Percentiles rank a stretch among this genome's conserved stretches.
phyloP scores from a whole-genome alignment of 805 yeast genomes.

The Candida tallmaniae region DNA sequence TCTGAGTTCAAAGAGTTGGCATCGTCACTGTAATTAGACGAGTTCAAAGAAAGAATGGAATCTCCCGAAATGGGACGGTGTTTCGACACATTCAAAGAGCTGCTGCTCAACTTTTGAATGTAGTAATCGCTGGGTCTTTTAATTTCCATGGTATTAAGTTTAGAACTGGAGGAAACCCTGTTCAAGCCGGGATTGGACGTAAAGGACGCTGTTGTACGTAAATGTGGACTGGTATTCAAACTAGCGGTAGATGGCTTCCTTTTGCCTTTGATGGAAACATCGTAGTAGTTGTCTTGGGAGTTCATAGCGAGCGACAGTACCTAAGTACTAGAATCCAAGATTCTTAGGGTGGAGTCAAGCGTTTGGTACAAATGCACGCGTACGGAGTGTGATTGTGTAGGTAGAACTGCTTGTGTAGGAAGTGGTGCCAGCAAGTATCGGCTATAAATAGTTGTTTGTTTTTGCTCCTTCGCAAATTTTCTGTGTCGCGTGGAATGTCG shows the following conservation, averaged over 20 bases:
- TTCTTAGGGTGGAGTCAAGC: too few species aligned
- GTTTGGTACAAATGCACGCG: too few species aligned
- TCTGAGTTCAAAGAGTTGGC: constrained; percentile 26
- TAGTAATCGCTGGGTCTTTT: constrained; percentile 41
- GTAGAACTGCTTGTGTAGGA: too few species aligned
- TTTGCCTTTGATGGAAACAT: constrained; percentile 17
- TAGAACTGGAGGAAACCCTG: constrained; percentile 6
- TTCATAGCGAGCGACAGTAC: constrained; percentile 8
- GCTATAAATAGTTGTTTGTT: too few species aligned
- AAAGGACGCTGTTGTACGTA: not conserved
- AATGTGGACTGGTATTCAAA: not conserved
- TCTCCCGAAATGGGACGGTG: constrained; percentile 29
- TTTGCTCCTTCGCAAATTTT: too few species aligned
- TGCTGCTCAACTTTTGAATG: constrained; percentile 25
- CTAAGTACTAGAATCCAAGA: too few species aligned
- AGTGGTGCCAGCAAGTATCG: too few species aligned
- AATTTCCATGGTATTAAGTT: constrained; percentile 5
- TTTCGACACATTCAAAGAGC: constrained; percentile 15
- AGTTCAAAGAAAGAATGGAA: constrained; percentile 27
- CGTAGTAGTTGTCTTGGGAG: constrained; percentile 22
- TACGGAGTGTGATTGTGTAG: too few species aligned
- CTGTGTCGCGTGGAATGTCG: too few species aligned
- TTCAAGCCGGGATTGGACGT: constrained; percentile 2
- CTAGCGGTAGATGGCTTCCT: constrained; percentile 13
- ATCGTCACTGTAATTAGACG: constrained; percentile 33